Evolutionary conservation across 305 asterid species (phyloP), one percentile per base, ranked within the genome.

Genomic region (Plantago rigida): DNA sequence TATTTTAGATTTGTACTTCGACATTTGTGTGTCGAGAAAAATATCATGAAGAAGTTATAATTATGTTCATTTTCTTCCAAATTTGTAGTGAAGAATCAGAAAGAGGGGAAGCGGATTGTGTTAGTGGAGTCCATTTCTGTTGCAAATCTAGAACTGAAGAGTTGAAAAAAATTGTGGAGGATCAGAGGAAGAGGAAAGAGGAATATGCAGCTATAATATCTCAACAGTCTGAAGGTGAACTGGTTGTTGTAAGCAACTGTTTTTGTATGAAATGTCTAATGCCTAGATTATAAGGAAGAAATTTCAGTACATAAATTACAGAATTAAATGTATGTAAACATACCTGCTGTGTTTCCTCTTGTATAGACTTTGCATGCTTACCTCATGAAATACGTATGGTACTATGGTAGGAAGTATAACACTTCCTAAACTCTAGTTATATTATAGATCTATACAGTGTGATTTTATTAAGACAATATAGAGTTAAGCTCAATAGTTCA

Each of bases 221-320:
- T 77, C 84, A 80, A 72, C 96, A 89, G 78, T 77, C 82, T 66
- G 79, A 80, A 76, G 97, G 97, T 93, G 83, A 71, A 47, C 59
- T 51, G 49, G 54, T 75, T 47, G 42, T 61, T 71, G 47, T 59
- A 66, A 72, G 46, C 60, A 56, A 34, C 41, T 44, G 44, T 15
- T 65, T 42, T 36, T 13, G 12, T 47, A 45, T 39, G 24, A 44
- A 26, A 46, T 42, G 28, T 2, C 12, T 14, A 22, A 24, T 53
- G 64, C 24, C 13, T 42, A 42, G 14, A 63, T 46, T 36, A n/a
- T 46, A 51, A 34, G 45, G 31, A n/a, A 22, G 26, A 22, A 22
- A 22, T 22, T 22, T 1, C 1, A 22, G 2, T 22, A 31, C 6
- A 60, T 1, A 19, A 61, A 9, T 28, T 29, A 52, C 6, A 52